Percentiles rank a stretch among this genome's conserved stretches.
Conservation (phyloP, 116 monocot genomes). For the Zostera marina region DNA sequence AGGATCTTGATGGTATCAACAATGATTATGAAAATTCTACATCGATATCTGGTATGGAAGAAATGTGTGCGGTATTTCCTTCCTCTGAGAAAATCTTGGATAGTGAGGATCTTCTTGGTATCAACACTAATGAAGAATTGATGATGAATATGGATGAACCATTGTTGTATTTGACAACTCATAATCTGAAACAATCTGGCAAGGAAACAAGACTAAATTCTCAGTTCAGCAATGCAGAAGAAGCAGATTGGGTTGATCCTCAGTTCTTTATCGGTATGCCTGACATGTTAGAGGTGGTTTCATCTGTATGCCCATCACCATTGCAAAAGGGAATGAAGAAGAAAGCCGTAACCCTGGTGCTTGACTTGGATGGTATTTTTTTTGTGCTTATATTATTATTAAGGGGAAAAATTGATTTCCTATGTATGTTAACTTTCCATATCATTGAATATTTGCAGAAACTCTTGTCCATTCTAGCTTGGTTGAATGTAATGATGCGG, state of each 20-base stretch:
- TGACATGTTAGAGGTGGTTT: slow-evolving; percentile 27
- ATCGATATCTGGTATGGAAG: slow-evolving; percentile 26
- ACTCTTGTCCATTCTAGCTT: slow-evolving; percentile 88
- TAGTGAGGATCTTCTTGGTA: slow-evolving; percentile 9
- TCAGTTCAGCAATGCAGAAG: slow-evolving; percentile 13
- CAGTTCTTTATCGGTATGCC: slow-evolving; percentile 29
- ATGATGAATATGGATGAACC: slow-evolving; percentile 22
- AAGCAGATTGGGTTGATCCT: slow-evolving; percentile 24
- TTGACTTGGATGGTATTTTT: slow-evolving; percentile 71
- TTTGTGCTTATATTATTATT: no score
- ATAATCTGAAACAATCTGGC: slow-evolving; percentile 27
- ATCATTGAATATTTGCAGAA: slow-evolving; percentile 34
- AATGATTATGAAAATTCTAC: slow-evolving; percentile 12
- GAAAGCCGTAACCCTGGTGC: slow-evolving; percentile 50
- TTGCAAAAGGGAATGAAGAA: slow-evolving; percentile 16
- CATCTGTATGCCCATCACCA: slow-evolving; percentile 11
- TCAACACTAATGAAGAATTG: slow-evolving; percentile 11
- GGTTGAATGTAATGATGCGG: slow-evolving; percentile 51
- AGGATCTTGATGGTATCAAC: slow-evolving; percentile 10
- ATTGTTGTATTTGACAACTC: slow-evolving; percentile 26
- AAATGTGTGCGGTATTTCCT: slow-evolving; percentile 32
- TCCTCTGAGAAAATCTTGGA: slow-evolving; percentile 35
- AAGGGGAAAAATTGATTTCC: neutral
- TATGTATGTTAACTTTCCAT: neutral
- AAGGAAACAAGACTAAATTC: slow-evolving; percentile 18